Base-by-base conservation (phyloP, 2,329 filamentous ascomycete genomes). In the Fusarium dlaminii region DNA sequence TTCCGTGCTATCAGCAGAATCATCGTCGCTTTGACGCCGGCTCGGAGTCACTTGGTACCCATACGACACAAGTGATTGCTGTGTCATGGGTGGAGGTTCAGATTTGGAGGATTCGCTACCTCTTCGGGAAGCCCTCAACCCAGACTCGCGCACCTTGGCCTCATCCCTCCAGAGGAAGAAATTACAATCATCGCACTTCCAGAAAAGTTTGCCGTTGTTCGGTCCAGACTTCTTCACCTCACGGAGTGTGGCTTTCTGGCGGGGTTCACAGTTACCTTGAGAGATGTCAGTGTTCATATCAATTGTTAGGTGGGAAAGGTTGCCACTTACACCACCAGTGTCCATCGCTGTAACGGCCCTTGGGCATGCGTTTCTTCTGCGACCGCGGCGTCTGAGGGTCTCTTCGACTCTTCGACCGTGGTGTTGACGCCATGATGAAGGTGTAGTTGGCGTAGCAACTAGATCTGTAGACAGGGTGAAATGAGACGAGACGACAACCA, bases 81-180 rank as follows among this genome's bases (percentile, higher is more conserved):
- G 80, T 3, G 79, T 81, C 20, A 81, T 65, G 1, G 69, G 72
- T 5, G 79, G 80, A 30, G 79, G 78, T 61, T 73, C 80, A 5
- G 78, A 73, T 37, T 49, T 72, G 15, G 76, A 63, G 20, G 71
- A 59, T n/a, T 72, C 66, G 34, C 54, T 55, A 7, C 30, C 52
- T 17, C 43, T 73, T 14, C 68, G 55, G 15, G 72, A 51, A 13
- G 59, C 36, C 9, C 48, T 64, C 39, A 76, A 64, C 8, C 76
- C 77, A 2, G 65, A 77, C 72, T 84, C 79, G 9, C 80, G 79
- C 27, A 69, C 59, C 39, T 75, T 68, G 15, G 85, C 84, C 3
- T 80, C 79, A 13, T 86, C 82, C n/a, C 81, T 79, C 82, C 83
- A 87, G 29, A 87, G 73, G 66, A 86, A 88, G 74, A 87, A 86